These are phyloP conservation scores for Aspergillus sp. DNA, from an alignment of 2,329 filamentous ascomycete genomes.

Conservation along the genomic window DNA sequence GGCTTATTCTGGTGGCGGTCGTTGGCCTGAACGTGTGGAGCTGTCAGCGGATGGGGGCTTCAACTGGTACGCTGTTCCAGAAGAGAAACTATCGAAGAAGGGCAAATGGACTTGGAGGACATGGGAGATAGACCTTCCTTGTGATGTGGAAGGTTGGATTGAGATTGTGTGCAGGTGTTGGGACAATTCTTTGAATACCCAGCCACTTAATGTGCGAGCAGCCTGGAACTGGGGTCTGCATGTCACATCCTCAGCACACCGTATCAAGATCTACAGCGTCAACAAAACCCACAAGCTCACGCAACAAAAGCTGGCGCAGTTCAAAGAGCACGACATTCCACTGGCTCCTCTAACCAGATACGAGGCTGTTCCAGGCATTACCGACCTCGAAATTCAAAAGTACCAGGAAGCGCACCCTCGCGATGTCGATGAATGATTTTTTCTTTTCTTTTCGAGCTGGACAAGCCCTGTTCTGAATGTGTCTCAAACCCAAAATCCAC, in stretches of 20 bases:
- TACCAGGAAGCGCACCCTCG: too few species aligned
- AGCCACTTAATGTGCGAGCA: conserved; percentile 51
- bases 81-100: conserved; percentile 58
- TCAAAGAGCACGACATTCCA: conserved; percentile 24
- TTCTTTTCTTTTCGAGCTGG: too few species aligned
- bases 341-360: conserved; percentile 25
- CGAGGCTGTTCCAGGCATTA: too few species aligned
- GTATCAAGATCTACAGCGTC: conserved; percentile 34
- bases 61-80: conserved; percentile 60
- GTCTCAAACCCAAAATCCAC: too few species aligned
- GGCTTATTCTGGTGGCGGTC: conserved; percentile 56
- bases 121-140: conserved; percentile 60
- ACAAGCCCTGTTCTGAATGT: too few species aligned
- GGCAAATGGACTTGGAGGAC: conserved; percentile 60
- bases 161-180: conserved; percentile 57
- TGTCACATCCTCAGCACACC: conserved; percentile 34
- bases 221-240: conserved; percentile 48
- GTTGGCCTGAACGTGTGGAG: conserved; percentile 60
- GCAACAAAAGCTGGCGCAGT: conserved; percentile 21
- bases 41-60: conserved; percentile 59
- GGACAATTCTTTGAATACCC: conserved; percentile 60
- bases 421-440: too few species aligned
- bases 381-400: too few species aligned
- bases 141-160: conserved; percentile 58
- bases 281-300: conserved; percentile 27